Evolutionary conservation across 306 rosid species (phyloP).

Genomic region (Castanea crenata): DNA sequence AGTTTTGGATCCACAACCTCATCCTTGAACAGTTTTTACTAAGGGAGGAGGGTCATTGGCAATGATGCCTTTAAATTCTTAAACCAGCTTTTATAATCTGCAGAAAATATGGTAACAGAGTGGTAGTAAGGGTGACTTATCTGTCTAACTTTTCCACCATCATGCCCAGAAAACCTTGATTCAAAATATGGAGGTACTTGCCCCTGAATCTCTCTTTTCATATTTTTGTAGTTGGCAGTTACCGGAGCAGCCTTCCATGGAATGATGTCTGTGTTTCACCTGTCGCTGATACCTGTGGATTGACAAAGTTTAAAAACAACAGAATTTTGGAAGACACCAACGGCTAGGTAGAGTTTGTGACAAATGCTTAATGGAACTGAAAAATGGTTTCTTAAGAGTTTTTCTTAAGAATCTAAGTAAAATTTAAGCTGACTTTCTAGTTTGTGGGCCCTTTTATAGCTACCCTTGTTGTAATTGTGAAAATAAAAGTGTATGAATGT

Average conservation of each 20-base stretch:
- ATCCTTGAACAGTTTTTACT: no score
- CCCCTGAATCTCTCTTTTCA: neutral
- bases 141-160: no score
- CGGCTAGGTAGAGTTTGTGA: slow-evolving; percentile 2
- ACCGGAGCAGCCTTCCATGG: neutral
- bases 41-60: neutral
- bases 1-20: no score
- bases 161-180: no score
- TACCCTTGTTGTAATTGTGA: neutral
- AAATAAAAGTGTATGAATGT: neutral
- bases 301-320: neutral
- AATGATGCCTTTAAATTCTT: slow-evolving; percentile 9
- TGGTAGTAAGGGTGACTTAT: no score
- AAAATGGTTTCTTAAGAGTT: neutral
- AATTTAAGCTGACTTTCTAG: neutral
- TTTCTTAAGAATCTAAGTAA: neutral
- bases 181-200: neutral
- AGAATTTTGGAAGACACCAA: slow-evolving; percentile 4
- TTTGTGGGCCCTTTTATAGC: slow-evolving; percentile 5
- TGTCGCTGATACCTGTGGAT: neutral
- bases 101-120: neutral
- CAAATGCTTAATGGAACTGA: neutral
- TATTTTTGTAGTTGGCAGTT: slow-evolving; percentile 2
- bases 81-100: neutral
- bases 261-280: neutral